These are phyloP conservation scores for Dioszegia aurantiaca DNA, from an alignment of 768 basidiomycete species.

Conservation along the genomic window DNA sequence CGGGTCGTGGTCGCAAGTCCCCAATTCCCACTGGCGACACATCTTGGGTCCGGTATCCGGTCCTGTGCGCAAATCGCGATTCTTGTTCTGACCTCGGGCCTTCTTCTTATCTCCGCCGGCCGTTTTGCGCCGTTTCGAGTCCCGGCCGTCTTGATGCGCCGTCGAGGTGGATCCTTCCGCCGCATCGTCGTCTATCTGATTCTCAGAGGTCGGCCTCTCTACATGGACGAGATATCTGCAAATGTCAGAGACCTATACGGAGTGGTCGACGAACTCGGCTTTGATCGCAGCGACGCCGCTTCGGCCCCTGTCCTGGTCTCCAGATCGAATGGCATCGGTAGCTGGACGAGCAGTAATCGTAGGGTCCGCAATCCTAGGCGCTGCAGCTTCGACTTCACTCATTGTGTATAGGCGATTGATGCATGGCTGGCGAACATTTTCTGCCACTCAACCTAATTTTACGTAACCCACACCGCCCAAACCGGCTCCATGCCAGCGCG, in stretches of 20 bases:
- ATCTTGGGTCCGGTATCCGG: constrained; percentile 71
- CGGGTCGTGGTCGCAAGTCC: constrained; percentile 55
- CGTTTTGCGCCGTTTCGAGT: constrained; percentile 41
- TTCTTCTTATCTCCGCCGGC: constrained; percentile 31
- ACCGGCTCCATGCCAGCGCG: constrained; percentile 8
- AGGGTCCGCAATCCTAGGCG: constrained; percentile 8
- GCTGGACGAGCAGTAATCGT: constrained; percentile 31
- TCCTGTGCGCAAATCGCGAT: constrained; percentile 70
- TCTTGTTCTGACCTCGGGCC: constrained; percentile 72
- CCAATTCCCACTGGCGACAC: constrained; percentile 73
- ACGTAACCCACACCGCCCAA: constrained; percentile 9
- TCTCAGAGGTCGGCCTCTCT: background rate
- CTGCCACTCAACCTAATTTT: background rate
- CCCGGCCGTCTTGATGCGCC: constrained; percentile 22
- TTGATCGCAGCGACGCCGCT: constrained; percentile 47
- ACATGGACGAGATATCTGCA: constrained; percentile 12
- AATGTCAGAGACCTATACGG: constrained; percentile 7
- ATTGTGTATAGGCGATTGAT: background rate
- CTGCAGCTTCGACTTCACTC: constrained; percentile 8
- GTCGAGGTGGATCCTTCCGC: constrained; percentile 36
- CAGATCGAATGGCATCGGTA: constrained; percentile 15
- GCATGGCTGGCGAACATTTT: background rate
- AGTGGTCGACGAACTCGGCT: constrained; percentile 37
- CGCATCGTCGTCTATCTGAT: constrained; percentile 21
- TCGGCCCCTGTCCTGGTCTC: constrained; percentile 18